Percentiles rank a stretch among this genome's conserved stretches.
phyloP scores from a whole-genome alignment of 345 rosid species.

The Hypericum perforatum region DNA sequence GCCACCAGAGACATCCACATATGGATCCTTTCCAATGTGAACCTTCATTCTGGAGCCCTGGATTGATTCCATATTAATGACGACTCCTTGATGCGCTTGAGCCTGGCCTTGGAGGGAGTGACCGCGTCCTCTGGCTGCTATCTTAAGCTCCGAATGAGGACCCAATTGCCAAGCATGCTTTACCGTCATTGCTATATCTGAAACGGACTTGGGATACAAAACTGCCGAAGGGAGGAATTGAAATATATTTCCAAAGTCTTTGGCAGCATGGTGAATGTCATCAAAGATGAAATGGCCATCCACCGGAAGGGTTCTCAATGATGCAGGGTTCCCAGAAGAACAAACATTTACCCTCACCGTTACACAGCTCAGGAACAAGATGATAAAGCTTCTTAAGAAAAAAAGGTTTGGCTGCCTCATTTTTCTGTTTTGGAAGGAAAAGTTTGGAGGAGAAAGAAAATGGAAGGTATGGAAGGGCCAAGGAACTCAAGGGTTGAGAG shows the following conservation, averaged over 20 bases:
- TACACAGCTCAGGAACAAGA: constrained; percentile 54
- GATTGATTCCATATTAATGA: constrained; percentile 3
- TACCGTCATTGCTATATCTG: constrained; percentile 64
- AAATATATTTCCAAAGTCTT: constrained; percentile 71
- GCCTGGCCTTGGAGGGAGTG: neutral
- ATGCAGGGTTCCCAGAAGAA: constrained; percentile 51
- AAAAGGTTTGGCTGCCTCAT: constrained; percentile 43
- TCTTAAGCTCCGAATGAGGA: constrained; percentile 60
- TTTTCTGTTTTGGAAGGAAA: constrained; percentile 14
- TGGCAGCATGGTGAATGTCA: constrained; percentile 61
- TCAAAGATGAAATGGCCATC: constrained; percentile 67
- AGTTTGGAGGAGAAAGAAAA: constrained; percentile 19
- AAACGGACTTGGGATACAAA: constrained; percentile 65
- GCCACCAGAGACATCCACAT: constrained; percentile 1
- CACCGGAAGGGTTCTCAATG: constrained; percentile 46
- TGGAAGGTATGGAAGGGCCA: constrained; percentile 26
- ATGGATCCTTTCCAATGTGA: neutral
- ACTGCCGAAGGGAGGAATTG: constrained; percentile 65
- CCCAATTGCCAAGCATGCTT: constrained; percentile 84
- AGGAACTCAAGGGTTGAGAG: constrained; percentile 31
- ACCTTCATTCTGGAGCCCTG: neutral
- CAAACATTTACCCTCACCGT: constrained; percentile 49
- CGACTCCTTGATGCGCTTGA: neutral
- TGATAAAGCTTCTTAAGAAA: constrained; percentile 40
- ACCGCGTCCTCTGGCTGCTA: constrained; percentile 14